phyloP scores from a whole-genome alignment of 805 yeast genomes.

The Zygoascus tannicola region DNA sequence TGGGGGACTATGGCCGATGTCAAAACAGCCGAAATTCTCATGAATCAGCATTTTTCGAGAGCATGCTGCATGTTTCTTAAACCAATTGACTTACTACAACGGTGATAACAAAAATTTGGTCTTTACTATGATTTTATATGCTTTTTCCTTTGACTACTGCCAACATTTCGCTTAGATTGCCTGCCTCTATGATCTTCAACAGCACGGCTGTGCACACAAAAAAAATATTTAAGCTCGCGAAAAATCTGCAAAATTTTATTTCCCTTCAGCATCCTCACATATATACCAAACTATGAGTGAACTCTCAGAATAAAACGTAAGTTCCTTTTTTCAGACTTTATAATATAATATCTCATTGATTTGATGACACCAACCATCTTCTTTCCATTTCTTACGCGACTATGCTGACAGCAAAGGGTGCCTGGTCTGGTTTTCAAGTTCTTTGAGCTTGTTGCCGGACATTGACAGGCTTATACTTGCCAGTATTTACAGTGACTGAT shows the following conservation, averaged over 20 bases:
- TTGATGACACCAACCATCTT: slow-evolving; percentile 32
- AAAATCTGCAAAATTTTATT: too few relatives aligned
- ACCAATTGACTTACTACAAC: background rate
- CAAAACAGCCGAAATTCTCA: background rate
- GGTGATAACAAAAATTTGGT: background rate
- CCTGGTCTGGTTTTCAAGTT: slow-evolving; percentile 10
- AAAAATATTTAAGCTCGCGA: too few relatives aligned
- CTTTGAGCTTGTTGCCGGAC: slow-evolving; percentile 7
- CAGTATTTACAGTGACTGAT: slow-evolving; percentile 25
- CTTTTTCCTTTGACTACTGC: too few relatives aligned
- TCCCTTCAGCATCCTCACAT: too few relatives aligned
- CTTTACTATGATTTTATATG: background rate
- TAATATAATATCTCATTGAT: slow-evolving; percentile 6
- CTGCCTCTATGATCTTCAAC: too few relatives aligned
- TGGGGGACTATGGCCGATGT: background rate
- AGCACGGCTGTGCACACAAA: too few relatives aligned
- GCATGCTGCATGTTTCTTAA: background rate
- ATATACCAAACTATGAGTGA: too few relatives aligned
- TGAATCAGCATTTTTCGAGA: background rate
- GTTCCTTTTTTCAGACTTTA: too few relatives aligned
- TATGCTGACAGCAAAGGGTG: slow-evolving; percentile 32
- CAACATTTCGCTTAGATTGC: too few relatives aligned
- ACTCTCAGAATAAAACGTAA: background rate
- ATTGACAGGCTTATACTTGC: slow-evolving; percentile 32
- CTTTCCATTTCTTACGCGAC: slow-evolving; percentile 32